phyloP scores from a whole-genome alignment of 495 filamentous ascomycete species.

The Neurospora africana region DNA sequence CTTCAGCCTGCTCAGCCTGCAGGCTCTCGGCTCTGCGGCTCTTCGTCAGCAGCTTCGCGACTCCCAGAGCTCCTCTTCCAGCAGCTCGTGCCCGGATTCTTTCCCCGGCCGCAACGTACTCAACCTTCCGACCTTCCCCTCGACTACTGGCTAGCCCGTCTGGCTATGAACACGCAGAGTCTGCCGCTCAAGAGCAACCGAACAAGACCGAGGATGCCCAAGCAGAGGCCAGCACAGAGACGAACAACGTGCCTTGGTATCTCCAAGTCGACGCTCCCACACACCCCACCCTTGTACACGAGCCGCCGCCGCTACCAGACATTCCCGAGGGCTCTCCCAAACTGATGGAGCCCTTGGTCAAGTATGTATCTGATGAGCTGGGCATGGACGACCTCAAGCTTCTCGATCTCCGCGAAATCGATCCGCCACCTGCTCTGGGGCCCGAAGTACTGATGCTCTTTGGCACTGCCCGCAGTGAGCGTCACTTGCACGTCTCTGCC shows the following conservation, averaged over 20 bases:
- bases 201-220: neutral
- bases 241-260: constrained; percentile 61
- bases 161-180: constrained; percentile 9
- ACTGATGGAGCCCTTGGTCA: constrained; percentile 60
- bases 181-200: neutral
- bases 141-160: constrained; percentile 8
- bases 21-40: constrained; percentile 14
- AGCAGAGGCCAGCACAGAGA: neutral
- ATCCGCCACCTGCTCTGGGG: constrained; percentile 79
- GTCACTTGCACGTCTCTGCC: constrained; percentile 86
- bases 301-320: constrained; percentile 60
- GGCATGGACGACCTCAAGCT: constrained; percentile 70
- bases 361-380: constrained; percentile 67
- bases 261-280: constrained; percentile 56
- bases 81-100: neutral
- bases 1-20: constrained; percentile 20
- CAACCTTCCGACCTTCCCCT: constrained; percentile 14
- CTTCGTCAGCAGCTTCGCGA: constrained; percentile 10
- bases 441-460: constrained; percentile 84
- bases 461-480: constrained; percentile 86
- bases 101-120: constrained; percentile 7
- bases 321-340: constrained; percentile 64
- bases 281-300: constrained; percentile 41
- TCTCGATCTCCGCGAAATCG: constrained; percentile 70
- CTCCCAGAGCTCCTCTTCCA: constrained; percentile 1